Evolutionary conservation across 345 rosid genomes (phyloP).

Genomic region (Citrus sinensis): DNA sequence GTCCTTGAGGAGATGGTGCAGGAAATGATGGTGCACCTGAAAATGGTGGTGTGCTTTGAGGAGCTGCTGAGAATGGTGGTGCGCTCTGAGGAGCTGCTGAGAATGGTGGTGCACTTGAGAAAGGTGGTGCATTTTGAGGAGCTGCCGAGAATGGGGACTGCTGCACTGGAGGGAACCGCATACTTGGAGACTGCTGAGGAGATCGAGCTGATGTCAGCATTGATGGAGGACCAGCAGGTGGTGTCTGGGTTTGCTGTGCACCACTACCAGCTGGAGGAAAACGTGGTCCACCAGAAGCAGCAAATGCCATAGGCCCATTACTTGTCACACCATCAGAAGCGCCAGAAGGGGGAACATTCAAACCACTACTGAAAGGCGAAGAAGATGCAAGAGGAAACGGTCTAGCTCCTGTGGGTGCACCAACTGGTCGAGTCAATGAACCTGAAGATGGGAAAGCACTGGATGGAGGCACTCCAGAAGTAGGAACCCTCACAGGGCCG

Average conservation of each 20-base stretch:
- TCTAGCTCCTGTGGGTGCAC: slow-evolving; percentile 44
- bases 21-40: slow-evolving; percentile 45
- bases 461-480: slow-evolving; percentile 27
- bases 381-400: slow-evolving; percentile 46
- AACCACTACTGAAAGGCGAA: slow-evolving; percentile 26
- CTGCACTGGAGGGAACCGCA: slow-evolving; percentile 43
- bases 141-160: slow-evolving; percentile 41
- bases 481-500: slow-evolving; percentile 18
- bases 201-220: slow-evolving; percentile 27
- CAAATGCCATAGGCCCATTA: slow-evolving; percentile 42
- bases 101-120: slow-evolving; percentile 43
- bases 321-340: slow-evolving; percentile 17
- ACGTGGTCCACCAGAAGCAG: slow-evolving; percentile 33
- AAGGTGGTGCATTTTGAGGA: slow-evolving; percentile 47
- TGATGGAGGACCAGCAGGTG: slow-evolving; percentile 49
- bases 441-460: slow-evolving; percentile 32
- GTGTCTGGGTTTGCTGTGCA: slow-evolving; percentile 30
- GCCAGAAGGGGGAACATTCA: slow-evolving; percentile 31
- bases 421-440: slow-evolving; percentile 26
- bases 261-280: slow-evolving; percentile 36
- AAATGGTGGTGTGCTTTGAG: slow-evolving; percentile 45
- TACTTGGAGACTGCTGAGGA: slow-evolving; percentile 49
- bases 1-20: slow-evolving; percentile 38
- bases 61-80: slow-evolving; percentile 41
- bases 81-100: slow-evolving; percentile 46